Conservation (phyloP, 768 basidiomycete genomes). For the Agaricus bisporus region DNA sequence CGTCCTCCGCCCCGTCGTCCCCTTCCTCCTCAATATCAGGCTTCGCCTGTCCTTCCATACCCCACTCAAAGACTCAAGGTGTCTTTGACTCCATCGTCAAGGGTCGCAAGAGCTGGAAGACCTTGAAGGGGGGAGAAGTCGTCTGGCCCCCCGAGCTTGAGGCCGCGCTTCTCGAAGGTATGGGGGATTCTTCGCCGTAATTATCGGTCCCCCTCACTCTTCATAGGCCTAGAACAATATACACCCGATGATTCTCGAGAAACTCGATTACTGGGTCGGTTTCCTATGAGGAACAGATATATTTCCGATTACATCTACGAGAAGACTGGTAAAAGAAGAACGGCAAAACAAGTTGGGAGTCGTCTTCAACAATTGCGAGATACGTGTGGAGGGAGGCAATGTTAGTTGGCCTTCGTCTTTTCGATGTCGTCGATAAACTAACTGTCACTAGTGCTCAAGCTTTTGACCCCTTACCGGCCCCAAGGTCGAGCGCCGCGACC, state of each 20-base stretch:
- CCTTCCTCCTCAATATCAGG: constrained; percentile 1
- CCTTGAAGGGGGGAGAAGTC: constrained; percentile 62
- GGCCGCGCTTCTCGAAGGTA: constrained; percentile 72
- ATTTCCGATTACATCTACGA: constrained; percentile 72
- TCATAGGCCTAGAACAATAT: constrained; percentile 62
- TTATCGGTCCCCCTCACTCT: constrained; percentile 7
- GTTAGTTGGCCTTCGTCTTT: constrained; percentile 35
- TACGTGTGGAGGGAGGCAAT: constrained; percentile 62
- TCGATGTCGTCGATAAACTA: background rate
- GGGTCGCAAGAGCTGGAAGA: constrained; percentile 73
- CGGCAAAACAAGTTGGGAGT: constrained; percentile 77
- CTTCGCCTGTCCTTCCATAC: constrained; percentile 11
- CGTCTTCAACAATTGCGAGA: constrained; percentile 75
- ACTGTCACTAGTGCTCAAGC: constrained; percentile 36
- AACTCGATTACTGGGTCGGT: constrained; percentile 66
- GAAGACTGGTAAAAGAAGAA: constrained; percentile 63
- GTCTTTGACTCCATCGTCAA: constrained; percentile 63
- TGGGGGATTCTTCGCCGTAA: constrained; percentile 7
- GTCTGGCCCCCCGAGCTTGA: constrained; percentile 81
- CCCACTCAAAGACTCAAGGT: constrained; percentile 39
- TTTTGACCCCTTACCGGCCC: constrained; percentile 33
- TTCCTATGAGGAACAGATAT: constrained; percentile 75
- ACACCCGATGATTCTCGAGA: constrained; percentile 69
- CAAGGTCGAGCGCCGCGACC: constrained; percentile 17
- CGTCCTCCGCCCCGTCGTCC: background rate